Evolutionary conservation across 1,284 basidiomycete species (phyloP).

Genomic region (Tylopilus sp.): DNA sequence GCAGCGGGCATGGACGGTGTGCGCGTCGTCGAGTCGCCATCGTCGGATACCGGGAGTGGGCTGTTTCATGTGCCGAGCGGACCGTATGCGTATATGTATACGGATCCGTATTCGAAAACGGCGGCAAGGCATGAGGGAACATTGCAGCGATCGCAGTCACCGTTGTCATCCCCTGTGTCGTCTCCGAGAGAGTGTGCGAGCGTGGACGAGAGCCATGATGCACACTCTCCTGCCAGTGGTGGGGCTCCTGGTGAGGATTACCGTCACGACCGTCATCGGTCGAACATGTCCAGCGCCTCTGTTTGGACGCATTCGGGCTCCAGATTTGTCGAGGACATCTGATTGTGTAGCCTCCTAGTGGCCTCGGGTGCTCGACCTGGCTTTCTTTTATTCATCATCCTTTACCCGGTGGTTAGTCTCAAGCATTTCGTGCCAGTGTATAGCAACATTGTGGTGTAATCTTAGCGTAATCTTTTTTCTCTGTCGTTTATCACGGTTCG

Average conservation of each 20-base stretch:
- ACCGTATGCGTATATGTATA: slow-evolving; percentile 23
- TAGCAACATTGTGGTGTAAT: background rate
- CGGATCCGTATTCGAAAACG: slow-evolving; percentile 34
- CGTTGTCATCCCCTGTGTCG: slow-evolving; percentile 31
- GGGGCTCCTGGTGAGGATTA: slow-evolving; percentile 11
- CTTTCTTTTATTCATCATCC: background rate
- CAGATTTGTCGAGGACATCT: slow-evolving; percentile 44
- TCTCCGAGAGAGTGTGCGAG: slow-evolving; percentile 33
- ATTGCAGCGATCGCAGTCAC: slow-evolving; percentile 33
- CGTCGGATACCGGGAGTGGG: slow-evolving; percentile 33
- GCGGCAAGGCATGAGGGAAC: slow-evolving; percentile 7
- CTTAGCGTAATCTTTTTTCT: background rate
- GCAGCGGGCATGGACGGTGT: slow-evolving; percentile 11
- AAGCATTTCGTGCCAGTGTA: background rate
- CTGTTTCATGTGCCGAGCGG: slow-evolving; percentile 5
- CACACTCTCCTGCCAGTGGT: slow-evolving; percentile 1
- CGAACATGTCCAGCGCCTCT: slow-evolving; percentile 46
- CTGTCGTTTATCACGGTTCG: background rate
- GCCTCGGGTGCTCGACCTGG: background rate
- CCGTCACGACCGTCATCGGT: slow-evolving; percentile 46
- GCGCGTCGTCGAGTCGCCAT: slow-evolving; percentile 38
- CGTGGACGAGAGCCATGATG: slow-evolving; percentile 26
- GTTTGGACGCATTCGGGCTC: slow-evolving; percentile 52
- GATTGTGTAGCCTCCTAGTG: background rate
- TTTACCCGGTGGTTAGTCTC: background rate